Evolutionary conservation across 495 filamentous ascomycete genomes (phyloP), one percentile per base, ranked within the genome.

Genomic region (Penicillium coffeae): DNA sequence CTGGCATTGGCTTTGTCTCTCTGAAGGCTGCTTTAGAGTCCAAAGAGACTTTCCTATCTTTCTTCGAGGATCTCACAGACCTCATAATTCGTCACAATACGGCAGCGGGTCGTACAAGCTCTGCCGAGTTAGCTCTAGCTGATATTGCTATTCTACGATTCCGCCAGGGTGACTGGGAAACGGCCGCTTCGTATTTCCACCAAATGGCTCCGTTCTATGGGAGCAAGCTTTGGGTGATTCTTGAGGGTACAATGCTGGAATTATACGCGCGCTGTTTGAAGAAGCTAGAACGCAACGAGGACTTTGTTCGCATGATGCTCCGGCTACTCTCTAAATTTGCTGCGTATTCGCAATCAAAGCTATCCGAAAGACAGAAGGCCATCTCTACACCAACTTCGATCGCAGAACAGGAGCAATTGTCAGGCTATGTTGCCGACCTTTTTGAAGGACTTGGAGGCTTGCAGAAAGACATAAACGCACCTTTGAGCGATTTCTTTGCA

Each of bases 131-230:
- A 25, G 82, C 84, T 37, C 81, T 91, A 65, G 86, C 89, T 13
- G 93, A 98, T 63, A 78, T 97, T 20, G 93, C 93, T 5, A 75
- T 89, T 9, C 69, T 95, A 42, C 87, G 89, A 66, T 94, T 85
- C 71, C 80, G 73, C 50, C 82, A 72, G 45, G 59, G 48, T 36
- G 87, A 96, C 52, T 92, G 84, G 63, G 74, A 62, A 9, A 76
- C 81, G 10, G 91, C 92, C 10, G 85, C 88, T 1, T 81, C 76
- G 2, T 91, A 88, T 58, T 90, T 97, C 62, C 81, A 84, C 57
- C 77, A 82, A n/a, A 79, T 91, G 46, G 85, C 87, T 7, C 85
- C 89, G 2, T 87, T 89, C 55, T 96, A 93, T 59, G 86, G 84
- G 0, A 85, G 85, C 41, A 82, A 80, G 52, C 77, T 84, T 13